These are phyloP conservation scores for Oidiodendron maius DNA, from an alignment of 495 filamentous ascomycete genomes.

Conservation along the genomic window DNA sequence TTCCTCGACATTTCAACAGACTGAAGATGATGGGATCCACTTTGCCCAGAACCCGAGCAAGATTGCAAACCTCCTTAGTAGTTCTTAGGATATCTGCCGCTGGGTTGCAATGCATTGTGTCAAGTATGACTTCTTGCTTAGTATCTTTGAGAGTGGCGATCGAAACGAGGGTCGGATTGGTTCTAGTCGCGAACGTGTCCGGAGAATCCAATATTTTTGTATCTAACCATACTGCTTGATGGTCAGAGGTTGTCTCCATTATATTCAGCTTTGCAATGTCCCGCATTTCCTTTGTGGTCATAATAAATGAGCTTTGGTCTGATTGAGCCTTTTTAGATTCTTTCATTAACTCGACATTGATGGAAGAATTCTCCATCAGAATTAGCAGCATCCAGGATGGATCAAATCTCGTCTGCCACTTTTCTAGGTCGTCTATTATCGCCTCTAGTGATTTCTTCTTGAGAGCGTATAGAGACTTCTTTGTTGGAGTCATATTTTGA, in stretches of 20 bases:
- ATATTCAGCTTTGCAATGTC: constrained; percentile 4
- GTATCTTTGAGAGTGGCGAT: constrained; percentile 7
- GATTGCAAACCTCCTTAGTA: constrained; percentile 29
- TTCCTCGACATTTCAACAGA: constrained; percentile 40
- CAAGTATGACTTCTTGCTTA: constrained; percentile 19
- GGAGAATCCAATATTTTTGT: constrained; percentile 1
- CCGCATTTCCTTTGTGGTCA: constrained; percentile 8
- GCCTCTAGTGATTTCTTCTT: constrained; percentile 18
- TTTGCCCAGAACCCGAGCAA: constrained; percentile 32
- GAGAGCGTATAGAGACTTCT: constrained; percentile 22
- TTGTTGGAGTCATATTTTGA: neutral
- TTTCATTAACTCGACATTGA: constrained; percentile 24
- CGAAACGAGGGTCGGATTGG: constrained; percentile 18
- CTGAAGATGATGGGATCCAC: constrained; percentile 37
- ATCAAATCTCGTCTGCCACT: constrained; percentile 32
- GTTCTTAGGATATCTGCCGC: constrained; percentile 7
- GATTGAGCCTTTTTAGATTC: constrained; percentile 1
- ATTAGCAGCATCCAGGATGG: constrained; percentile 36
- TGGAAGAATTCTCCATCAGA: constrained; percentile 20
- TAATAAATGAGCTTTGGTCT: constrained; percentile 5
- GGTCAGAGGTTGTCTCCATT: neutral
- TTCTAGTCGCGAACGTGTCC: constrained; percentile 10
- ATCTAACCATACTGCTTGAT: constrained; percentile 8
- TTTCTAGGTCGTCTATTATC: constrained; percentile 27
- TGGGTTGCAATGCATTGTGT: constrained; percentile 16